Evolutionary conservation across 306 rosid species (phyloP), one percentile per base, ranked within the genome.

Genomic region (Vigna reflexopilosa): DNA sequence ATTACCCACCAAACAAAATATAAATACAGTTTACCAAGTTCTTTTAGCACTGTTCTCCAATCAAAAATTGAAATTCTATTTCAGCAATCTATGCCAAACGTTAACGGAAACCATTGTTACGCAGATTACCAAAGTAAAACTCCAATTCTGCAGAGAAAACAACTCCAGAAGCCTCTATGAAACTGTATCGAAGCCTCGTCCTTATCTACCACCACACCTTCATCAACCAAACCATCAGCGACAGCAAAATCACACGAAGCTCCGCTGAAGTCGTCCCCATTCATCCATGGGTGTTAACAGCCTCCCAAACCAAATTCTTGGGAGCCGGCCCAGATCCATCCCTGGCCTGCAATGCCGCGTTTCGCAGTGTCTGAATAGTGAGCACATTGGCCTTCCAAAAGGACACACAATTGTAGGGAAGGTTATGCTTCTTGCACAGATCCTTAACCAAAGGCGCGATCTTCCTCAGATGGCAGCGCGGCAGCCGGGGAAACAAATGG

Each of bases 291-390:
- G 96, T 90, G 50, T 88, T 86, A 45, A 88, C 79, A 66, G 96
- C 97, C 79, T 92, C 96, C 97, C 97, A 92, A 52, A 92, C 83
- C 8, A 92, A 68, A 65, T 90, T 90, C 82, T 52, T 92, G 0
- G 95, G 93, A 45, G 87, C 70, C 0, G 91, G 91, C 9, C 77
- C 83, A 0, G 95, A 50, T 1, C 85, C 75, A 67, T 88, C 90
- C 6, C 91, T 87, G 12, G 97, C 97, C 88, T 92, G 91, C 89
- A 92, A 17, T 3, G 96, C 97, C 0, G 96, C 96, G 0, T 80
- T 75, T 65, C 81, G 54, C 6, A 92, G 86, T 0, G 92, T 92
- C 81, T 42, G 63, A 17, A 90, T 1, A 0, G 97, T 92, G 40
- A 86, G 66, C 7, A n/a, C 80, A 77, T 90, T 90, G 19, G 97